Evolutionary conservation across 1,139 yeast genomes (phyloP).

Genomic region (Geotrichum cucujoidarum): DNA sequence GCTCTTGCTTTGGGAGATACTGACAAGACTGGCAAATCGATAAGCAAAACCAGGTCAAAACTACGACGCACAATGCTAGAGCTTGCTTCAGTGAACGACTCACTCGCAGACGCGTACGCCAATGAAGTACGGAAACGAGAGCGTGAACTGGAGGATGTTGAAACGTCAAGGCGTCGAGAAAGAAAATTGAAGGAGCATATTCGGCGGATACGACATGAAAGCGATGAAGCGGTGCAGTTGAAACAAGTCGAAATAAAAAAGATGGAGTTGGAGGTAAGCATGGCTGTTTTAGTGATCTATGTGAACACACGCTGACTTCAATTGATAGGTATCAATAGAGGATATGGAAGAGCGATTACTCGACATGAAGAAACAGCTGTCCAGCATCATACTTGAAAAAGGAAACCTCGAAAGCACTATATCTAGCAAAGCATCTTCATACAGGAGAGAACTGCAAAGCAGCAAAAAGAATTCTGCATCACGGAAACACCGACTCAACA

Average conservation of each 20-base stretch:
- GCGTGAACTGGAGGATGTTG: conserved; percentile 3
- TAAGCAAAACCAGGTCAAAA: conserved; percentile 6
- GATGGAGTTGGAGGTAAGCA: conserved; percentile 14
- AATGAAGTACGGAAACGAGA: conserved; percentile 2
- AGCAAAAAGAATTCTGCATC: not conserved
- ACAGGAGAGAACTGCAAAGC: conserved; percentile 8
- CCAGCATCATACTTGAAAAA: conserved; percentile 1
- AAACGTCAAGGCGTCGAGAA: not conserved
- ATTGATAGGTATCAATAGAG: conserved; percentile 19
- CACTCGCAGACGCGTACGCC: conserved; percentile 10
- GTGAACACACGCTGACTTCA: too few species aligned
- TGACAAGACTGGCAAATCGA: not conserved
- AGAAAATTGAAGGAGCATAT: conserved; percentile 17
- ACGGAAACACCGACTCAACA: not conserved
- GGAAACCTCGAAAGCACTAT: conserved; percentile 3
- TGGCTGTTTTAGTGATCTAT: too few species aligned
- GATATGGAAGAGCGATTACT: conserved; percentile 21
- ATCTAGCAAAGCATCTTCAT: conserved; percentile 9
- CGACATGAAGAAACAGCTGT: conserved; percentile 17
- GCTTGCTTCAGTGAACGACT: conserved; percentile 9
- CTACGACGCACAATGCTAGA: conserved; percentile 8
- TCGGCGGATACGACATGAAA: conserved; percentile 18
- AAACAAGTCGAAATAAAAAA: conserved; percentile 7
- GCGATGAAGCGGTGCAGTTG: conserved; percentile 18
- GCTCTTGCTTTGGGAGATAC: not conserved